A percentile compares a stretch with the other conserved stretches of the same genome.
Evolutionary conservation across 2,329 filamentous ascomycete species (phyloP).

Genomic region (Cladosporium sp.): DNA sequence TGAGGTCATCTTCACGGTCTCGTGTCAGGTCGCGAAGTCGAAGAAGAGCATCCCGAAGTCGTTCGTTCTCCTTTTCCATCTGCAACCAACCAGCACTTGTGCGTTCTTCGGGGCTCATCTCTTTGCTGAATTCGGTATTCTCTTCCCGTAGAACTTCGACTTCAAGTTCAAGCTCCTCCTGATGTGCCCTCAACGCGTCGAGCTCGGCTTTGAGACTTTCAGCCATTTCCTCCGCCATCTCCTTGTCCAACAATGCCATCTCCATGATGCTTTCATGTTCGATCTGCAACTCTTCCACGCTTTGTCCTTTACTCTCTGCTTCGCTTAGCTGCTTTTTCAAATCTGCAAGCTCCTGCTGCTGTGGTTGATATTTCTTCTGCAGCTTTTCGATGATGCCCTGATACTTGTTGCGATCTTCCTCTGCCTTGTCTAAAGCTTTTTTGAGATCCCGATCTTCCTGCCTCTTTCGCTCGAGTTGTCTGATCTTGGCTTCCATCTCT

Average conservation of each 20-base stretch:
- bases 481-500: slow-evolving; percentile 83
- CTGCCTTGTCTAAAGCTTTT: slow-evolving; percentile 73
- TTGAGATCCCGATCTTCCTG: slow-evolving; percentile 82
- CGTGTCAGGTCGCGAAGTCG: slow-evolving; percentile 83
- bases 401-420: slow-evolving; percentile 74
- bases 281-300: slow-evolving; percentile 71
- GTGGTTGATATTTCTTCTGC: slow-evolving; percentile 82
- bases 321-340: slow-evolving; percentile 78
- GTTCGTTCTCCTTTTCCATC: slow-evolving; percentile 86
- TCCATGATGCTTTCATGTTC: slow-evolving; percentile 86
- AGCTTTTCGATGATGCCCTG: slow-evolving; percentile 87
- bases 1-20: slow-evolving; percentile 78
- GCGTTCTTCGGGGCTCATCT: slow-evolving; percentile 85
- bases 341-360: slow-evolving; percentile 76
- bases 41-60: slow-evolving; percentile 80
- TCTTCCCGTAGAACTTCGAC: slow-evolving; percentile 85
- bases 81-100: slow-evolving; percentile 86
- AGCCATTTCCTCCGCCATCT: slow-evolving; percentile 93
- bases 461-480: slow-evolving; percentile 83
- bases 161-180: slow-evolving; percentile 85
- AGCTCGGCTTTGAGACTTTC: slow-evolving; percentile 80
- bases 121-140: slow-evolving; percentile 77
- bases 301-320: slow-evolving; percentile 66
- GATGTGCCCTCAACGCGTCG: slow-evolving; percentile 70
- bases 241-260: slow-evolving; percentile 82